phyloP scores from a whole-genome alignment of 345 rosid genomes.

The Bruguiera parviflora region DNA sequence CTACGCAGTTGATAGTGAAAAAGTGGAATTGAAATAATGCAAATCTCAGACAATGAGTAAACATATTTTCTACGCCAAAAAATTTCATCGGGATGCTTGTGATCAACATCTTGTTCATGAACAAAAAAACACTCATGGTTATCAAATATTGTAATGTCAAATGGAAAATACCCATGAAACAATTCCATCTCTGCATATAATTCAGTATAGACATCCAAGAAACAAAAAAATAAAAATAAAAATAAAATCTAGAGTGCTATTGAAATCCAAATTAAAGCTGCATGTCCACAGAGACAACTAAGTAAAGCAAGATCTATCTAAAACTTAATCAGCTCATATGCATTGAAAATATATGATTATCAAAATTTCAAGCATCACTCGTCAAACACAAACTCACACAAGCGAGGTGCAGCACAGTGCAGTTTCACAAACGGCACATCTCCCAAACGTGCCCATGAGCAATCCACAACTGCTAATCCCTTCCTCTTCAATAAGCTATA shows the following conservation, averaged over 20 bases:
- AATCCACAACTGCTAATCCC: slow-evolving; percentile 97
- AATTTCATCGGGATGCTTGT: too few species aligned
- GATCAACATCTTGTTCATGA: too few species aligned
- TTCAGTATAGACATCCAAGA: too few species aligned
- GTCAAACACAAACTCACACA: slow-evolving; percentile 41
- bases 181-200: background rate
- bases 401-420: slow-evolving; percentile 87
- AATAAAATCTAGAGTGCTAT: too few species aligned
- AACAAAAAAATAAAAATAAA: too few species aligned
- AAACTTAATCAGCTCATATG: too few species aligned
- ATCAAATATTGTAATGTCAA: background rate
- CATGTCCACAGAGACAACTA: too few species aligned
- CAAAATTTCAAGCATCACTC: background rate
- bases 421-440: slow-evolving; percentile 94
- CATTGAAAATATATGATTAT: background rate
- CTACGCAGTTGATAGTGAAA: background rate
- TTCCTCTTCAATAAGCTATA: slow-evolving; percentile 60
- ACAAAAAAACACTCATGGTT: too few species aligned
- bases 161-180: background rate
- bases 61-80: too few species aligned
- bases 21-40: background rate
- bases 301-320: too few species aligned
- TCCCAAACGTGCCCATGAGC: slow-evolving; percentile 92
- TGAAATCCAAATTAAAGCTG: too few species aligned
- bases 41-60: background rate